A percentile compares a stretch with the other conserved stretches of the same genome.
Evolutionary conservation across 805 yeast species (phyloP).

Genomic region (Pichia gijzeniarum): DNA sequence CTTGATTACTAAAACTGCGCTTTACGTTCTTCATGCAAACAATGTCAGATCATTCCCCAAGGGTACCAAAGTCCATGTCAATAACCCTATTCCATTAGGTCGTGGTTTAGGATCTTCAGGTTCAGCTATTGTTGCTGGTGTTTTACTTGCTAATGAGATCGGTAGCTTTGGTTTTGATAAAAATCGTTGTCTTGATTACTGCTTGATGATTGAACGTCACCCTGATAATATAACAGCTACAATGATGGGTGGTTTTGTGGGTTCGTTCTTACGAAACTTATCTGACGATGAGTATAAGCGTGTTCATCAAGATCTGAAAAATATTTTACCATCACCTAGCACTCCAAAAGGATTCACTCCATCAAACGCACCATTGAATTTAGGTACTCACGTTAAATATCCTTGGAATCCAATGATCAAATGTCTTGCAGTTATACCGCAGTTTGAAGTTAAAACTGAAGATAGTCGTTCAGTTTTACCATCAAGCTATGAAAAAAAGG

Average conservation of each 20-base stretch:
- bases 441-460: constrained; percentile 92
- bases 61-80: constrained; percentile 75
- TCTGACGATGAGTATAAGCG: constrained; percentile 63
- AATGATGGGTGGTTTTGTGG: constrained; percentile 98
- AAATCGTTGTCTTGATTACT: constrained; percentile 84
- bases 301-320: constrained; percentile 78
- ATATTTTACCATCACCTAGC: constrained; percentile 54
- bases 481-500: constrained; percentile 64
- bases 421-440: constrained; percentile 88
- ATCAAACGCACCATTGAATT: constrained; percentile 74
- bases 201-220: constrained; percentile 95
- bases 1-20: constrained; percentile 86
- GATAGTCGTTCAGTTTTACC: constrained; percentile 89
- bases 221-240: constrained; percentile 99
- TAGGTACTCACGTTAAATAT: constrained; percentile 86
- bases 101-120: constrained; percentile 97
- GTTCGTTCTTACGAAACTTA: constrained; percentile 83
- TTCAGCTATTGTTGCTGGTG: constrained; percentile 98
- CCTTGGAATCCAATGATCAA: constrained; percentile 75
- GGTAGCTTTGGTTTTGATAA: constrained; percentile 69
- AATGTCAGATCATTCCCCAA: constrained; percentile 68
- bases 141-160: constrained; percentile 77
- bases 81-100: constrained; percentile 92
- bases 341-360: constrained; percentile 52
- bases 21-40: constrained; percentile 84